These are phyloP conservation scores for Mollisia scopiformis DNA, from an alignment of 2,329 filamentous ascomycete species.

Conservation along the genomic window DNA sequence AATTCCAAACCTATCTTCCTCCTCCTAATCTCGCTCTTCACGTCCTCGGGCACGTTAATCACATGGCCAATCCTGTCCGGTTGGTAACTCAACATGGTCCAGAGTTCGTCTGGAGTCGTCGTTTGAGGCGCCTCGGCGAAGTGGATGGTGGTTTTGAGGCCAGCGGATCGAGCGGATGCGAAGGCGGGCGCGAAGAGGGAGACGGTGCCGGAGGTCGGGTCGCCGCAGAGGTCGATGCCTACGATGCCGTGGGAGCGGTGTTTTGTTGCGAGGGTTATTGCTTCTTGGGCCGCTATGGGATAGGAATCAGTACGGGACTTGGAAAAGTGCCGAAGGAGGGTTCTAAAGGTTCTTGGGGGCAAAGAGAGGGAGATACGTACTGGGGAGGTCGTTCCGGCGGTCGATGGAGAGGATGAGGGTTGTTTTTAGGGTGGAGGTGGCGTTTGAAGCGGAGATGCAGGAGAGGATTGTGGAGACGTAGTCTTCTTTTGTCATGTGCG, in stretches of 20 bases:
- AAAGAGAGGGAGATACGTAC: too few species aligned
- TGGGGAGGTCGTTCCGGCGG: conserved; percentile 58
- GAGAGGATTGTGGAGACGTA: conserved; percentile 70
- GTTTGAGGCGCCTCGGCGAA: conserved; percentile 72
- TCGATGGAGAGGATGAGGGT: conserved; percentile 77
- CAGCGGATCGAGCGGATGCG: conserved; percentile 52
- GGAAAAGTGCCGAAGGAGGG: too few species aligned
- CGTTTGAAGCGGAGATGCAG: conserved; percentile 57
- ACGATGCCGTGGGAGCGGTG: conserved; percentile 62
- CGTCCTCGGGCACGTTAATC: conserved; percentile 67
- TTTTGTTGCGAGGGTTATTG: conserved; percentile 63
- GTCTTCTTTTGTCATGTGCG: conserved; percentile 53
- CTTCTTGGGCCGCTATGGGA: too few species aligned
- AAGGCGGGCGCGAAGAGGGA: conserved; percentile 63
- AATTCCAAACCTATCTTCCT: conserved; percentile 70
- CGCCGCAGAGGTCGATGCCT: conserved; percentile 78
- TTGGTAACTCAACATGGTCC: conserved; percentile 63
- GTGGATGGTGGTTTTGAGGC: conserved; percentile 71
- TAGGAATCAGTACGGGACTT: too few species aligned
- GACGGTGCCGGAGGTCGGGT: conserved; percentile 67
- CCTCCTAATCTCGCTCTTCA: conserved; percentile 57
- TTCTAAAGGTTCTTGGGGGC: too few species aligned
- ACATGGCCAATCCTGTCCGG: conserved; percentile 78
- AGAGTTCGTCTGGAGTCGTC: conserved; percentile 61
- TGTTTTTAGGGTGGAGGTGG: conserved; percentile 51